Conservation (phyloP, 768 basidiomycete species). For the Hericium alpestre region DNA sequence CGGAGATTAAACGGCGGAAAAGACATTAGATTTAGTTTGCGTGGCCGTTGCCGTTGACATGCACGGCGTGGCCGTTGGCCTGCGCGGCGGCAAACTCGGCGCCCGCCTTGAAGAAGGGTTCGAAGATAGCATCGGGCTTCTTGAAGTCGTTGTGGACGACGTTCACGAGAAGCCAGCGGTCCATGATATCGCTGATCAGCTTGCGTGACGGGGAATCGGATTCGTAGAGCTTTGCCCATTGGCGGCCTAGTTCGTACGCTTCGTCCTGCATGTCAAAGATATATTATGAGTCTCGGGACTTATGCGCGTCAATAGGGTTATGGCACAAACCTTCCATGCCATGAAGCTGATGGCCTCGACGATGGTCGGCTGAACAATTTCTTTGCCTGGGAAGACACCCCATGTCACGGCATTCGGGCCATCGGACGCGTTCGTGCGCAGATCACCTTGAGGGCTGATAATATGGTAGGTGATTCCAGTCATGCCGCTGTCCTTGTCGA, state of each 20-base stretch:
- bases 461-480: conserved; percentile 95
- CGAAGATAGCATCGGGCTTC: conserved; percentile 72
- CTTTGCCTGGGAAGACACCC: conserved; percentile 97
- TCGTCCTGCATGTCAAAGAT: conserved; percentile 54
- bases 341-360: conserved; percentile 97
- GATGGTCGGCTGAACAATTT: conserved; percentile 91
- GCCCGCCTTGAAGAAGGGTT: conserved; percentile 73
- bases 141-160: conserved; percentile 96
- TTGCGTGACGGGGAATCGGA: conserved; percentile 62
- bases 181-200: conserved; percentile 71
- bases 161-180: conserved; percentile 78
- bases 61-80: conserved; percentile 16
- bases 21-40: conserved; percentile 13
- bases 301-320: background rate
- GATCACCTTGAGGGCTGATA: conserved; percentile 90
- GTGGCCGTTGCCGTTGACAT: conserved; percentile 30
- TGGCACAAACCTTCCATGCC: conserved; percentile 78
- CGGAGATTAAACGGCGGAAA: background rate
- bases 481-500: conserved; percentile 78
- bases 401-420: conserved; percentile 98
- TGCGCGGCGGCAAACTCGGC: conserved; percentile 38
- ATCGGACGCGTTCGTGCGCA: conserved; percentile 89
- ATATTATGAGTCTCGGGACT: background rate
- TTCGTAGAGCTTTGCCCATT: conserved; percentile 87
- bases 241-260: conserved; percentile 82